Base-by-base conservation (phyloP, 441 rosid species). In the Viola pubescens region DNA sequence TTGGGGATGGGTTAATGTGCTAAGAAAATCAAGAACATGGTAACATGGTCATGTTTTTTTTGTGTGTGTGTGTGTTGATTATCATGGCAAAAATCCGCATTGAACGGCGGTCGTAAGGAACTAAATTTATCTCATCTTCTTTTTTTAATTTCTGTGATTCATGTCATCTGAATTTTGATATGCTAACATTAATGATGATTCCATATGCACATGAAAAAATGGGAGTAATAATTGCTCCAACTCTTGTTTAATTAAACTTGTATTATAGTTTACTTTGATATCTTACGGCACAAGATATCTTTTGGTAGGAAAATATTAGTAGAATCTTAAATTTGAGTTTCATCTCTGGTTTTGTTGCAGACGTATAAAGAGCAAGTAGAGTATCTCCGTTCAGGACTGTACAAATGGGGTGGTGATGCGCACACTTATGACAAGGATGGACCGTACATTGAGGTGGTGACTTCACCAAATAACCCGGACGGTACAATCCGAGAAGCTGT, bases 381-480 rank as follows among this genome's bases (percentile, higher is more conserved):
- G 3, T 77, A 72, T 61, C 61, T 85, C 45, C 67, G 60, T 3
- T 85, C 95, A 14, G 63, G 74, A 45, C 77, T 89, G 2, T 84
- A 82, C 71, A 77, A 78, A 59, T 91, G 98, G 98, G 94, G 54
- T 37, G 97, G 98, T 2, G 95, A 89, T 57, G 97, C 91, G 1
- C 58, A 59, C 37, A 54, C 54, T 5, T 91, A 63, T 46, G 73
- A 79, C 16, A 78, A 75, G 56, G 70, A 79, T 0, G 88, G 74
- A 37, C 80, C 88, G 10, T 85, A 80, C 61, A 70, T 91, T 4
- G 95, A 91, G 77, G 4, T 87, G 44, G 76, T 87, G 13, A 85
- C 85, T 0, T 77, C 90, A 34, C 98, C 97, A 0, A 85, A 81
- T 75, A 91, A 91, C 60, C 98, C 98, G 7, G 98, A 87, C 6